Percentiles rank a stretch among this genome's conserved stretches.
These are phyloP conservation scores for Stagonosporopsis vannaccii DNA, from an alignment of 2,329 filamentous ascomycete genomes.

Conservation along the genomic window DNA sequence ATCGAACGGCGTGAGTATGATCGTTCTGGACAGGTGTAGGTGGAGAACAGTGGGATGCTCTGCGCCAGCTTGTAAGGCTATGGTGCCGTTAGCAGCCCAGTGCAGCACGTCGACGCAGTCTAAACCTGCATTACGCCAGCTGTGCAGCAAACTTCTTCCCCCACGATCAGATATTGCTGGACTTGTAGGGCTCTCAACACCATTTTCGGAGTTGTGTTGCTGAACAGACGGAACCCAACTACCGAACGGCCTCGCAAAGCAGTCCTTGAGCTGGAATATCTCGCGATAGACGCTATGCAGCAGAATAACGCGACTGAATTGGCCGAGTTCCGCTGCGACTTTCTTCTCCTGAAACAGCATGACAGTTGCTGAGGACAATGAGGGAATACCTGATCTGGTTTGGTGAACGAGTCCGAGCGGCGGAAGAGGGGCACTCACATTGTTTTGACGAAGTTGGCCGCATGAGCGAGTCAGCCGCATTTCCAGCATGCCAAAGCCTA, in stretches of 20 bases:
- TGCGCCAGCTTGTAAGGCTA: conserved; percentile 58
- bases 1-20: conserved; percentile 59
- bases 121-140: conserved; percentile 56
- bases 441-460: not conserved
- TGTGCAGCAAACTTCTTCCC: conserved; percentile 36
- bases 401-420: not conserved
- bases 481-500: not conserved
- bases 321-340: conserved; percentile 48
- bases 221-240: conserved; percentile 52
- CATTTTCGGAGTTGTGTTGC: not conserved
- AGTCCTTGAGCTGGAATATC: conserved; percentile 57
- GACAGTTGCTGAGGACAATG: conserved; percentile 4
- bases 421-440: not conserved
- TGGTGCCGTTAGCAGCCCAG: conserved; percentile 63
- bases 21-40: conserved; percentile 61
- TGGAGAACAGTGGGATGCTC: conserved; percentile 64
- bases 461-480: not conserved
- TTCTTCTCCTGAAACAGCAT: conserved; percentile 14
- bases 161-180: conserved; percentile 48
- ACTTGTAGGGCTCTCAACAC: conserved; percentile 53
- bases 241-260: conserved; percentile 48
- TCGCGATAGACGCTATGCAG: conserved; percentile 60
- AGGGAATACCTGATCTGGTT: not conserved
- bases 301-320: conserved; percentile 58
- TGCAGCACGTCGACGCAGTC: conserved; percentile 64